phyloP scores from a whole-genome alignment of 495 filamentous ascomycete genomes.

The Aeminium ludgeri region DNA sequence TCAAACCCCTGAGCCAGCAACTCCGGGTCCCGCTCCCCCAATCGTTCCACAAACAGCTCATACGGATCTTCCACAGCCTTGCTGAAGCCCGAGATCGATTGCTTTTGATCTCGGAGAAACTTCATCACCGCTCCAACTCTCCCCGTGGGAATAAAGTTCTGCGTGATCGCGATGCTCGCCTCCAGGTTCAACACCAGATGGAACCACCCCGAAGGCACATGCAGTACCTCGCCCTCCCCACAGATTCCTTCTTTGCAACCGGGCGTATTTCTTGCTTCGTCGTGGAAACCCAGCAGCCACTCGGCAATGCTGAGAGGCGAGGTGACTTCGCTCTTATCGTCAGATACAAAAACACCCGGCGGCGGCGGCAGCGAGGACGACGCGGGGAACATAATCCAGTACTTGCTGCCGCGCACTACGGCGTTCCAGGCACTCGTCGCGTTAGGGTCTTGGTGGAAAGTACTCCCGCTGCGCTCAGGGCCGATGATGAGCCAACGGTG shows the following conservation, averaged over 20 bases:
- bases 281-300: conserved; percentile 83
- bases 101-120: conserved; percentile 66
- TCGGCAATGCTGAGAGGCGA: conserved; percentile 89
- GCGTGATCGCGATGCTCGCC: conserved; percentile 72
- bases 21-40: conserved; percentile 46
- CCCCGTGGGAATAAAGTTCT: conserved; percentile 79
- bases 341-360: conserved; percentile 81
- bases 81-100: conserved; percentile 75
- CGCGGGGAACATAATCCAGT: conserved; percentile 93
- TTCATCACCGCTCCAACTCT: conserved; percentile 59
- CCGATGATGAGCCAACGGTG: conserved; percentile 89
- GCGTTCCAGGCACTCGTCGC: conserved; percentile 88
- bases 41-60: conserved; percentile 51
- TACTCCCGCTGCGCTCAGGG: conserved; percentile 76
- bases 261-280: conserved; percentile 58
- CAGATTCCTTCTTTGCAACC: conserved; percentile 85
- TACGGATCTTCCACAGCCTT: conserved; percentile 59
- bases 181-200: conserved; percentile 86
- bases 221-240: conserved; percentile 69
- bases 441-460: conserved; percentile 82
- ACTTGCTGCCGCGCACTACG: conserved; percentile 78
- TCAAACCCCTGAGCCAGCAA: conserved; percentile 45
- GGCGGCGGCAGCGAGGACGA: conserved; percentile 43
- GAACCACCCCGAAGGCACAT: conserved; percentile 93
- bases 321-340: conserved; percentile 87